Base-by-base conservation (phyloP, 768 basidiomycete species). In the Suillus bovinus region DNA sequence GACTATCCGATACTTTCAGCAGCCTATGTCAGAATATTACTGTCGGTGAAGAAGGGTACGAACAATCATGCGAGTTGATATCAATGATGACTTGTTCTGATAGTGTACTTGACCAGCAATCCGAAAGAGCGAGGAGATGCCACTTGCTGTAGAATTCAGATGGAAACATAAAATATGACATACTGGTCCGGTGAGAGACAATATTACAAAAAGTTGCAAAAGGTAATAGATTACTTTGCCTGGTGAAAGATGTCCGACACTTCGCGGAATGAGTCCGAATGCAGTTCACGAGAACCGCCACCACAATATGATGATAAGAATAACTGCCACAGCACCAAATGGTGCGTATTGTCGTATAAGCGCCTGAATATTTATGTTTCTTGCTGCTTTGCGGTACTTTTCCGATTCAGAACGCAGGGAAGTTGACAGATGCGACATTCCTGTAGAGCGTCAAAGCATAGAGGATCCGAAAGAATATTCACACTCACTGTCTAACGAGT, bases 301-400 rank as follows among this genome's bases (percentile, higher is more conserved):
- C 78, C 85, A 91, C 44, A 93, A 68, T 56, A 93, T 70, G 65
- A 93, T 81, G 65, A 99, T 79, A 59, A 97, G 69, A 67, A 99
- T 81, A 65, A 98, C 78, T 22, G 80, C 84, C 49, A 96, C 83
- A 22, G 90, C 94, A 52, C 85, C 95, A 60, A 99, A 76, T 2
- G 97, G 97, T 42, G 96, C 97, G 77, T 96, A 99, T 72, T 99
- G 94, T 64, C 97, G 87, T 67, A 98, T 73, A 88, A 99, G 90
- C 16, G 95, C 94, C 67, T 96, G 86, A 60, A 96, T 72, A 71
- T 99, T 99, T 77, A 99, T 91, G 69, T 97, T 94, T 67, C 92
- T 82, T 29, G 97, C 94, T 31, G 94, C 94, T 77, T 92, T 96
- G 56, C 96, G 88, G 76, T 99, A 99, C 78, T 93, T 99, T 79